Evolutionary conservation across 73 alveolate species (phyloP).

Genomic region (Urostyla sp.): DNA sequence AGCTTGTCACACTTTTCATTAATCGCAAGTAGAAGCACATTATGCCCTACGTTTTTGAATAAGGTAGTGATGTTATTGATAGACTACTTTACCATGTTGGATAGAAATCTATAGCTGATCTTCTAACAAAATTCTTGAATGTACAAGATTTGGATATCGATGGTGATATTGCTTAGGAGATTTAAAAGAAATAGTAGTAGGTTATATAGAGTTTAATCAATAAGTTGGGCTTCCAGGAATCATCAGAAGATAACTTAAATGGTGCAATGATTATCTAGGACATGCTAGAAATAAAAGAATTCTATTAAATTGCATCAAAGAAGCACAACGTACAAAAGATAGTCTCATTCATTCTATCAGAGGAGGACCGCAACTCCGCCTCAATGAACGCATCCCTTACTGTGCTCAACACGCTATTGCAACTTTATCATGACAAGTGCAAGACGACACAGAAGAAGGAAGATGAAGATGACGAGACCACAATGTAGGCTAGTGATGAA

Average conservation of each 20-base stretch:
- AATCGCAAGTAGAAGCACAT: slow-evolving; percentile 48
- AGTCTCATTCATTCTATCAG: slow-evolving; percentile 20
- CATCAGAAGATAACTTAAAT: slow-evolving; percentile 51
- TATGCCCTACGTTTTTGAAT: slow-evolving; percentile 46
- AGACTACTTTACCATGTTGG: slow-evolving; percentile 47
- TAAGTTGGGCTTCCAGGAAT: slow-evolving; percentile 28
- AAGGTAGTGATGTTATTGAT: slow-evolving; percentile 40
- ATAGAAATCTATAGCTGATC: slow-evolving; percentile 57
- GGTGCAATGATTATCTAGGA: slow-evolving; percentile 14
- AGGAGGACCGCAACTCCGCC: neutral
- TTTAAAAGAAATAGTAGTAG: slow-evolving; percentile 37
- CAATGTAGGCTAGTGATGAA: slow-evolving; percentile 28
- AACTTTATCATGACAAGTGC: slow-evolving; percentile 40
- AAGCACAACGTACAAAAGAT: neutral
- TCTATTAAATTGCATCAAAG: slow-evolving; percentile 41
- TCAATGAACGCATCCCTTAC: slow-evolving; percentile 34
- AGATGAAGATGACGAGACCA: slow-evolving; percentile 53
- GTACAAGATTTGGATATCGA: slow-evolving; percentile 22
- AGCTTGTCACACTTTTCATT: slow-evolving; percentile 57
- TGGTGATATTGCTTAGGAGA: neutral
- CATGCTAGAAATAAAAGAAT: slow-evolving; percentile 51
- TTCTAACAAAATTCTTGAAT: slow-evolving; percentile 51
- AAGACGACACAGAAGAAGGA: slow-evolving; percentile 44
- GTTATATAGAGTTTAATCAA: slow-evolving; percentile 1
- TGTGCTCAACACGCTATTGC: neutral